phyloP scores from a whole-genome alignment of 371 early-diverging fungal genomes.

The Rhizomucor miehei region DNA sequence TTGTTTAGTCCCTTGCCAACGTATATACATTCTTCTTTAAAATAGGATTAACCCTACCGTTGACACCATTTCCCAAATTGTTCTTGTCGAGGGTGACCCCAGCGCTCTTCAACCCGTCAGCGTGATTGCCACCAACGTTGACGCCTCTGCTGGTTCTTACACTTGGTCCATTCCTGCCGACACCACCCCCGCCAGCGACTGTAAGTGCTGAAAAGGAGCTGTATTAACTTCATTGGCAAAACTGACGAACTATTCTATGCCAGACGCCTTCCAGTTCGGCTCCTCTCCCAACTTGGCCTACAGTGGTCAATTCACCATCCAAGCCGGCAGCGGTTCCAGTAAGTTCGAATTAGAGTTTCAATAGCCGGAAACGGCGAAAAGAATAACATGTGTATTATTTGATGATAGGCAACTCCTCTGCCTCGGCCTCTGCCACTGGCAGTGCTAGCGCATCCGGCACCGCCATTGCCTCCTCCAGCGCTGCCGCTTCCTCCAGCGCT shows the following conservation, averaged over 20 bases:
- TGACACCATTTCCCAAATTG: conserved; percentile 33
- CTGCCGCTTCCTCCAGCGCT: conserved; percentile 8
- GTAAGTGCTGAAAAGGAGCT: conserved; percentile 28
- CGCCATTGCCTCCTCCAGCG: conserved; percentile 1
- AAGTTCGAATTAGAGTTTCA: conserved; percentile 1
- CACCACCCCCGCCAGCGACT: conserved; percentile 30
- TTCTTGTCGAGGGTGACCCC: conserved; percentile 27
- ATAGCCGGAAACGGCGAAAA: background rate
- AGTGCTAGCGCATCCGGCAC: conserved; percentile 2
- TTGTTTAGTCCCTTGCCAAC: background rate
- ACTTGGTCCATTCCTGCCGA: conserved; percentile 37
- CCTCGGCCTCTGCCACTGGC: conserved; percentile 5
- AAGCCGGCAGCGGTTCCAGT: conserved; percentile 21
- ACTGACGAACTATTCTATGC: background rate
- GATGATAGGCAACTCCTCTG: conserved; percentile 7
- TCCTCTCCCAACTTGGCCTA: conserved; percentile 25
- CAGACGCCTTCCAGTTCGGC: conserved; percentile 38
- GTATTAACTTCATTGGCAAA: background rate
- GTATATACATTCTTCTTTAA: background rate
- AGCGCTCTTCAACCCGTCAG: conserved; percentile 18
- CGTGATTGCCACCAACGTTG: conserved; percentile 26
- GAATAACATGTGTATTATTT: conserved; percentile 5
- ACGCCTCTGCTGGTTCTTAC: conserved; percentile 26
- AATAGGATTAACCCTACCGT: conserved; percentile 24
- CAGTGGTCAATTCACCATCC: conserved; percentile 40